Evolutionary conservation across 1,284 basidiomycete species (phyloP), one percentile per base, ranked within the genome.

Genomic region (Leccinum subrobustum): DNA sequence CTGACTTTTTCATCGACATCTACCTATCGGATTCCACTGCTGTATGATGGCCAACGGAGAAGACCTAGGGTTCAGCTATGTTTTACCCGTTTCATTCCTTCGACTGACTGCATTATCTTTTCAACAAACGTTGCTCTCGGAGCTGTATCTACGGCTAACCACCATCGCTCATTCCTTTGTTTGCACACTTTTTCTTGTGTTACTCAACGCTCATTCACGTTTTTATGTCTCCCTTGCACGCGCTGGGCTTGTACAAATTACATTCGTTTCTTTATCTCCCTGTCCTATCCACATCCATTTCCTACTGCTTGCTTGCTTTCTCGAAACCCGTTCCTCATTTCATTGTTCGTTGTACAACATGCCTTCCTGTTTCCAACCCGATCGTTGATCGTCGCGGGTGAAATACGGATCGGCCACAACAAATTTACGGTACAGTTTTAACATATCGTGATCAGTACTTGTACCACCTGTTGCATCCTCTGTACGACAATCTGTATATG

Each of bases 401-500:
- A 35, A 5, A 3, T 33, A 44, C 0, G 55, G 54, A 69, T 57
- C 0, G 9, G 52, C 11, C 65, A 37, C 44, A 61, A 56, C 67
- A 66, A 58, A 59, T 59, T 50, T 67, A 64, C 0, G 52, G 68
- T 69, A 73, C 56, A 52, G 25, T 55, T 55, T 52, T 55, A 52
- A 56, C 54, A 58, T 6, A 47, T 29, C 37, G 51, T 18, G 44
- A 53, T 59, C 9, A n/a, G 54, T 62, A 64, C 25, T 56, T 71
- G 63, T 69, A 71, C 64, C 50, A 62, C 56, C 57, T 31, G 50
- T 62, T 68, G 69, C 68, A 63, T 59, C 23, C 42, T 51, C 56
- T 69, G 63, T 73, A 64, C 23, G 55, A 52, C 52, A 73, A 5
- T 44, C 20, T 67, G 58, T 70, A 64, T 9, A 63, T 25, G 1